Evolutionary conservation across 768 basidiomycete genomes (phyloP).

Genomic region (Boletus barrowsii): DNA sequence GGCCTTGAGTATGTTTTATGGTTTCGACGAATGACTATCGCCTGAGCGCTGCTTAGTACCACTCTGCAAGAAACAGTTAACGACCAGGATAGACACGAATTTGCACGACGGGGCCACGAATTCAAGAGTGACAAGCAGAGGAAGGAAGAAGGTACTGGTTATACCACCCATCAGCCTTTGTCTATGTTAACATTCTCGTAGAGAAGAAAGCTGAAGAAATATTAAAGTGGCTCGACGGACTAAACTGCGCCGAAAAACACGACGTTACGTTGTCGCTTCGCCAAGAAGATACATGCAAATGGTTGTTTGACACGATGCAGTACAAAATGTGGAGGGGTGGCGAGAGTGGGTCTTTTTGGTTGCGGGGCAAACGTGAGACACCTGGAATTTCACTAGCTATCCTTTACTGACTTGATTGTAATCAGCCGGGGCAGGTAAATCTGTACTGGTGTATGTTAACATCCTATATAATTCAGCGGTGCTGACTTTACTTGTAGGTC

Average conservation of each 20-base stretch:
- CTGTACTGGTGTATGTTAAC: constrained; percentile 5
- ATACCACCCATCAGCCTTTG: neutral
- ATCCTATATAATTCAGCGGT: neutral
- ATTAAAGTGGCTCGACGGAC: constrained; percentile 2
- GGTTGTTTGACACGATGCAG: neutral
- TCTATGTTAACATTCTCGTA: neutral
- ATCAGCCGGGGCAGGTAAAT: constrained; percentile 6
- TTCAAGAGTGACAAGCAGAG: neutral
- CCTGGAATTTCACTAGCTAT: too few species aligned
- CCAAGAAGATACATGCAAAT: constrained; percentile 1
- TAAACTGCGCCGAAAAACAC: constrained; percentile 5
- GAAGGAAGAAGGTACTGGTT: neutral
- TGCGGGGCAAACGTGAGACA: constrained; percentile 6
- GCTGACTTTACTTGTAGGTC: neutral
- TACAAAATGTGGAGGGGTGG: constrained; percentile 1
- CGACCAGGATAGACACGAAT: too few species aligned
- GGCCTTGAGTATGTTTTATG: too few species aligned
- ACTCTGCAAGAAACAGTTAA: too few species aligned
- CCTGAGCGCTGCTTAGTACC: neutral
- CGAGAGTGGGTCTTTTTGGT: neutral
- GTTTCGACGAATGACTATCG: too few species aligned
- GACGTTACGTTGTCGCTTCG: neutral
- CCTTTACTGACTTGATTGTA: neutral
- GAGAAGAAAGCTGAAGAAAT: neutral
- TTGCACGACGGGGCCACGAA: neutral